Evolutionary conservation across 2,329 filamentous ascomycete species (phyloP), one percentile per base, ranked within the genome.

Genomic region (Lachnellula hyalina): DNA sequence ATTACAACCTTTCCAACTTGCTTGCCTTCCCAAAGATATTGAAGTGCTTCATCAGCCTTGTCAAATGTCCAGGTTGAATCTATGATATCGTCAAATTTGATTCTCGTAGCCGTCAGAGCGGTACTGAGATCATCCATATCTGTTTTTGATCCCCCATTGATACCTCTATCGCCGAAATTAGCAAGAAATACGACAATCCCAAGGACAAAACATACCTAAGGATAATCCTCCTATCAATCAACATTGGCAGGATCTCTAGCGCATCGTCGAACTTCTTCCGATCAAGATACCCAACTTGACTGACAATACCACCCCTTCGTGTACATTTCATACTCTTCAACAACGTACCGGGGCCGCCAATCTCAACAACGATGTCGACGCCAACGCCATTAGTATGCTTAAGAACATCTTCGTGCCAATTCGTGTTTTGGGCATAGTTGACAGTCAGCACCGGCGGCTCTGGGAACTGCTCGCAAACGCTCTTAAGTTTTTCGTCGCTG

Each of bases 361-460:
- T 74, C 59, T 82, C 80, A 57, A 83, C 71, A 49, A 83, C 73
- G 51, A 79, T 68, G 68, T 82, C 77, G 5, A 75, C 78, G 21
- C 79, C 79, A 9, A 64, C 63, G 9, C 69, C 70, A 35, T 55
- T 50, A 0, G 78, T 82, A 5, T 75, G 60, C n/a, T 68, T 53
- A 62, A 78, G 69, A 1, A 79, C 78, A 25, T 67, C 66, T 19
- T 74, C 71, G 35, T 77, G 71, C 79, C 79, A 82, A 47, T 74
- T 69, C 51, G 76, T 77, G 47, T 71, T 74, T 15, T 72, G 78
- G 54, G 70, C 72, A 69, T 81, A 81, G 70, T 82, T 82, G 65
- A 82, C 75, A 2, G 25, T 28, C 7, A 28, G 3, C 21, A 67
- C 65, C 52, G 74, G 64, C 65, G 78, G 75, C 0, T 76, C 79